A percentile compares a stretch with the other conserved stretches of the same genome.
These are phyloP conservation scores for Alternaria triticina DNA, from an alignment of 2,329 filamentous ascomycete genomes.

Conservation along the genomic window DNA sequence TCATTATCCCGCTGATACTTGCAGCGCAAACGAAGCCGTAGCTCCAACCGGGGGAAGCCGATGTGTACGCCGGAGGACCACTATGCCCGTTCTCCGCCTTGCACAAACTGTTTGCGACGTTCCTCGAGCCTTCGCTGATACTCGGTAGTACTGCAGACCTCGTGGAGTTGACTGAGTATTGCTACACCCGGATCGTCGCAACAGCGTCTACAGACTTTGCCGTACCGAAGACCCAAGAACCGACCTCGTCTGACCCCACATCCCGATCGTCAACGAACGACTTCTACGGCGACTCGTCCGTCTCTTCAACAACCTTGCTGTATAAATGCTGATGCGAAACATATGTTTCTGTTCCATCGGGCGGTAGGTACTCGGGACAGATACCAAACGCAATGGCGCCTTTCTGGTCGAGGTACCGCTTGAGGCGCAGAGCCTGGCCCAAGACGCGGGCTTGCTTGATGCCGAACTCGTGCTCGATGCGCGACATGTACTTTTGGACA, in stretches of 20 bases:
- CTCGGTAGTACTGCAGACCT: background rate
- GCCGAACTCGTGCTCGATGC: constrained; percentile 62
- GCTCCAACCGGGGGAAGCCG: background rate
- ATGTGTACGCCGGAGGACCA: background rate
- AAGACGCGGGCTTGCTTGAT: constrained; percentile 44
- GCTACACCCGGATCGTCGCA: background rate
- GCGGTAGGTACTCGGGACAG: constrained; percentile 16
- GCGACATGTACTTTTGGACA: constrained; percentile 58
- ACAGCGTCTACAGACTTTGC: background rate
- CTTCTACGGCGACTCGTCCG: background rate
- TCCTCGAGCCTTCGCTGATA: background rate
- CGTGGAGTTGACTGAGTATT: background rate
- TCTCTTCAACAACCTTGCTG: background rate
- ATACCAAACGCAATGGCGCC: constrained; percentile 1
- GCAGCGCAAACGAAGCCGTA: background rate
- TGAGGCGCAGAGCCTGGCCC: constrained; percentile 27
- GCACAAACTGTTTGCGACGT: too few species aligned
- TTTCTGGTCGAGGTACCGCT: constrained; percentile 18
- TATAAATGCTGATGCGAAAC: constrained; percentile 3
- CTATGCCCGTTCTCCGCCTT: background rate
- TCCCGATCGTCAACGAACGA: background rate
- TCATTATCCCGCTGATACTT: background rate
- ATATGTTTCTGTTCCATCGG: constrained; percentile 4
- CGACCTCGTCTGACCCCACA: background rate
- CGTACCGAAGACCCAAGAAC: background rate